Conservation (phyloP, 345 rosid species). For the Salix exigua region DNA sequence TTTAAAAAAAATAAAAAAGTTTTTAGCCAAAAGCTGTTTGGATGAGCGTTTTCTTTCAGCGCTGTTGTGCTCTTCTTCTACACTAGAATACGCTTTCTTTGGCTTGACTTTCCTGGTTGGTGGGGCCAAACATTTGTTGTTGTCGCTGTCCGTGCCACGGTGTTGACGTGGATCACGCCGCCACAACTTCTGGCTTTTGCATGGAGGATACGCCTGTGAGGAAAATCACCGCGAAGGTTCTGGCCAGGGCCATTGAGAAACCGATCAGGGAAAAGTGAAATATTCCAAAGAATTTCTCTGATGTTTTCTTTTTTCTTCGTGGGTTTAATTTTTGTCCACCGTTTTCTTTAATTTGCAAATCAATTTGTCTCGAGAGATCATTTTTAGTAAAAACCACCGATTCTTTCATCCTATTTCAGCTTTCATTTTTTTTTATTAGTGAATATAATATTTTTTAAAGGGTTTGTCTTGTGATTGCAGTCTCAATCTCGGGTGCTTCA, state of each 20-base stretch:
- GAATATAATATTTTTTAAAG: too few species aligned
- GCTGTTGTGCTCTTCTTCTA: constrained; percentile 12
- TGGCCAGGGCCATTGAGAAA: not conserved
- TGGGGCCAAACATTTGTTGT: constrained; percentile 26
- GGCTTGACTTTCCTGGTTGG: constrained; percentile 12
- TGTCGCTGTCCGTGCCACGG: constrained; percentile 44
- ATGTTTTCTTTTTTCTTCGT: not conserved
- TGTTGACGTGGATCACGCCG: constrained; percentile 51
- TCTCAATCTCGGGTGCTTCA: too few species aligned
- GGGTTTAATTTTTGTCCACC: too few species aligned
- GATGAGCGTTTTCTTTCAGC: constrained; percentile 5
- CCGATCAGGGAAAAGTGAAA: not conserved
- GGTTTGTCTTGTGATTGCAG: too few species aligned
- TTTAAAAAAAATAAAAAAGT: too few species aligned
- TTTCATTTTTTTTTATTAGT: too few species aligned
- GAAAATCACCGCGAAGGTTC: constrained; percentile 31
- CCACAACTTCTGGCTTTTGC: constrained; percentile 45
- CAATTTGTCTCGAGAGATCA: too few species aligned
- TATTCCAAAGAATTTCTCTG: not conserved
- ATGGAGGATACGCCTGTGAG: constrained; percentile 43
- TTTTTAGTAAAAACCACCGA: not conserved
- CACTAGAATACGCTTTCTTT: constrained; percentile 7
- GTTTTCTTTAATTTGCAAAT: too few species aligned
- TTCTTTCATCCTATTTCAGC: not conserved
- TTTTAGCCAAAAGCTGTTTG: too few species aligned